Percentiles rank a stretch among this genome's conserved stretches.
phyloP scores from a whole-genome alignment of 2,329 filamentous ascomycete species.

The Aspergillus pseudoviridinutans region DNA sequence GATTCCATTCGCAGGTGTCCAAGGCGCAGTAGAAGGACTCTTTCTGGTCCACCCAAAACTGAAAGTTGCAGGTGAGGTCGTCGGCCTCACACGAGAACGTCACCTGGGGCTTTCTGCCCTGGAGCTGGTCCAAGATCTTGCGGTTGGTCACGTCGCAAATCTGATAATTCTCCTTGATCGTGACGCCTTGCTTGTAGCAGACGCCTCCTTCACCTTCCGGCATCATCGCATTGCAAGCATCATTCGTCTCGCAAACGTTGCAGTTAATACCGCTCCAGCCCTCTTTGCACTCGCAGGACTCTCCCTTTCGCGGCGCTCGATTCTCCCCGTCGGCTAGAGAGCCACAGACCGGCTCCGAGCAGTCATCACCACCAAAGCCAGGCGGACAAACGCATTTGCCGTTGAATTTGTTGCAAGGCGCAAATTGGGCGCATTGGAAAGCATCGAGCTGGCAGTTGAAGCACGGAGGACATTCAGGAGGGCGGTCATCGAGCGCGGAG shows the following conservation, averaged over 20 bases:
- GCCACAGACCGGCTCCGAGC: slow-evolving; percentile 85
- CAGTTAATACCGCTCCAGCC: slow-evolving; percentile 98
- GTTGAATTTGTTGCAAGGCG: slow-evolving; percentile 80
- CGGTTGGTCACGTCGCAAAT: slow-evolving; percentile 96
- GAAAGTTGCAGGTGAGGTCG: slow-evolving; percentile 80
- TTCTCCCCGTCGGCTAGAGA: slow-evolving; percentile 78
- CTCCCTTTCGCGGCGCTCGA: slow-evolving; percentile 67
- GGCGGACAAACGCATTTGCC: slow-evolving; percentile 90
- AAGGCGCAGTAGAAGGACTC: slow-evolving; percentile 97
- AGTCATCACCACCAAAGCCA: slow-evolving; percentile 93
- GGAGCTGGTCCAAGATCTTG: slow-evolving; percentile 84
- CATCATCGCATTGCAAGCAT: slow-evolving; percentile 85
- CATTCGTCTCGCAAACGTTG: slow-evolving; percentile 83
- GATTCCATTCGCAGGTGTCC: slow-evolving; percentile 70
- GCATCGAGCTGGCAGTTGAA: slow-evolving; percentile 97
- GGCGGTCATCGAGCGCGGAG: slow-evolving; percentile 67
- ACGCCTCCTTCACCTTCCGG: slow-evolving; percentile 75
- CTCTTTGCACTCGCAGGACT: slow-evolving; percentile 78
- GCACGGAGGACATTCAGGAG: slow-evolving; percentile 54
- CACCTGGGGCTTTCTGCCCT: slow-evolving; percentile 81
- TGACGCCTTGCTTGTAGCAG: slow-evolving; percentile 86
- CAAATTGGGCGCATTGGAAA: slow-evolving; percentile 87
- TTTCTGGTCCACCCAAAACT: slow-evolving; percentile 93
- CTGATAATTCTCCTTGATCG: slow-evolving; percentile 93
- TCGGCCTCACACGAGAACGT: slow-evolving; percentile 87